Evolutionary conservation across 805 yeast species (phyloP).

Genomic region (Wickerhamomyces kurtzmanii): DNA sequence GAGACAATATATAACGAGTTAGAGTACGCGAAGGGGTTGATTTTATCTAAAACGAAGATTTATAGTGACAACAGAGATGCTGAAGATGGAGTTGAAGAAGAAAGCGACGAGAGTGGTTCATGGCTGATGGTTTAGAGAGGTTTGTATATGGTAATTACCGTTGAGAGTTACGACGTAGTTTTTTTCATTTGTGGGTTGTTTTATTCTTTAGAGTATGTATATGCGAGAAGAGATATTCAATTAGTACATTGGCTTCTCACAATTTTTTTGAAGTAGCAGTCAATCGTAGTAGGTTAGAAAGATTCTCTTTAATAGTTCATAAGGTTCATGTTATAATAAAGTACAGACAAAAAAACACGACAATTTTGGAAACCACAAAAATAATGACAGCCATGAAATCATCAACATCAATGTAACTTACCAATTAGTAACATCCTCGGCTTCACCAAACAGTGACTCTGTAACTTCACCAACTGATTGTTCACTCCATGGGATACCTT

Average conservation of each 20-base stretch:
- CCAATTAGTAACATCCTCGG: conserved; percentile 93
- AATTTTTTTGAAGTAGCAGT: no score
- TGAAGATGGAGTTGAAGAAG: conserved; percentile 4
- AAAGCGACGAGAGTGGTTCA: conserved; percentile 5
- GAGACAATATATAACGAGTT: conserved; percentile 69
- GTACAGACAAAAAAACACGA: no score
- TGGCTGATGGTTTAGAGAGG: conserved; percentile 11
- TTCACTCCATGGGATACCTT: conserved; percentile 32
- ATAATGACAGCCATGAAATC: no score
- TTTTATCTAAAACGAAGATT: conserved; percentile 31
- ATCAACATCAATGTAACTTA: conserved; percentile 17
- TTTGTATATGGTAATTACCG: neutral
- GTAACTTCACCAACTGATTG: conserved; percentile 32
- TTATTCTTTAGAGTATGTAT: neutral
- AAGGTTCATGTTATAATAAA: no score
- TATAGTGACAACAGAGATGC: conserved; percentile 2
- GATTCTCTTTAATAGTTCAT: no score
- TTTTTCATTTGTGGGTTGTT: neutral
- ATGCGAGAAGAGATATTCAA: no score
- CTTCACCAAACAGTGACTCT: conserved; percentile 84
- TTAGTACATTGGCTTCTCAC: no score
- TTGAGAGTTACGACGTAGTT: neutral
- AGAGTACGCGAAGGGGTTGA: conserved; percentile 61
- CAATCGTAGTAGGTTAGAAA: no score
- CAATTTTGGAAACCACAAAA: no score